Evolutionary conservation across 441 rosid genomes (phyloP).

Genomic region (Daphne laureola): DNA sequence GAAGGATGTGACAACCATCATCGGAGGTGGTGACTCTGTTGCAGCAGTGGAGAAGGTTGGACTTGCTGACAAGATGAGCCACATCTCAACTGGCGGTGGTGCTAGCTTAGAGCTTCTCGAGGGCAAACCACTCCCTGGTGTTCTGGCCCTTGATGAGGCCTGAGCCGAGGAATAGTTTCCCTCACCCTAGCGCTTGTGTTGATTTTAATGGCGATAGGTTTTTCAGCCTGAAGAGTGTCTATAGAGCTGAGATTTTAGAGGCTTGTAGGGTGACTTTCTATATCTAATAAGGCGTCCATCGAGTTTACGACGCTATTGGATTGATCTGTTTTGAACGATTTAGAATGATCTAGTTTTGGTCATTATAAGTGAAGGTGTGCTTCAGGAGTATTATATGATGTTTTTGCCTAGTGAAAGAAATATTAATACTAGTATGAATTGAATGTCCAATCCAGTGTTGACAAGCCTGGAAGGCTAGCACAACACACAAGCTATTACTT

Average conservation of each 20-base stretch:
- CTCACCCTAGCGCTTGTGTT: not conserved
- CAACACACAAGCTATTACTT: no score
- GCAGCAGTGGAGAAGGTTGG: constrained; percentile 91
- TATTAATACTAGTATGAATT: no score
- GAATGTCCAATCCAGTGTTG: no score
- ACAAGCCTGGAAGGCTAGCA: no score
- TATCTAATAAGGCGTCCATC: constrained; percentile 12
- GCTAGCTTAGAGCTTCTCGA: constrained; percentile 95
- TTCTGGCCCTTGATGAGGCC: constrained; percentile 80
- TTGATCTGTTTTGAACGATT: not conserved
- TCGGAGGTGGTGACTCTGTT: constrained; percentile 95
- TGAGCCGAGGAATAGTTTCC: constrained; percentile 16
- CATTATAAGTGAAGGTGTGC: no score
- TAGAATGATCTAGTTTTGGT: not conserved
- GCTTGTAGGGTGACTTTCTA: constrained; percentile 21
- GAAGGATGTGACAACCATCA: constrained; percentile 83
- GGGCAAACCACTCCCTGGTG: constrained; percentile 88
- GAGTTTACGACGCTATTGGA: not conserved
- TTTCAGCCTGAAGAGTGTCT: constrained; percentile 14
- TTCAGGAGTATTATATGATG: no score
- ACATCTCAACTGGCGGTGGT: constrained; percentile 93
- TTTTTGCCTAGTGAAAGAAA: no score
- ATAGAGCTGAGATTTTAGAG: constrained; percentile 19
- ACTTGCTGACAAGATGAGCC: constrained; percentile 85
- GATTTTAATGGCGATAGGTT: constrained; percentile 19